These are phyloP conservation scores for Aspergillus kassunensis DNA, from an alignment of 495 filamentous ascomycete species.

Conservation along the genomic window DNA sequence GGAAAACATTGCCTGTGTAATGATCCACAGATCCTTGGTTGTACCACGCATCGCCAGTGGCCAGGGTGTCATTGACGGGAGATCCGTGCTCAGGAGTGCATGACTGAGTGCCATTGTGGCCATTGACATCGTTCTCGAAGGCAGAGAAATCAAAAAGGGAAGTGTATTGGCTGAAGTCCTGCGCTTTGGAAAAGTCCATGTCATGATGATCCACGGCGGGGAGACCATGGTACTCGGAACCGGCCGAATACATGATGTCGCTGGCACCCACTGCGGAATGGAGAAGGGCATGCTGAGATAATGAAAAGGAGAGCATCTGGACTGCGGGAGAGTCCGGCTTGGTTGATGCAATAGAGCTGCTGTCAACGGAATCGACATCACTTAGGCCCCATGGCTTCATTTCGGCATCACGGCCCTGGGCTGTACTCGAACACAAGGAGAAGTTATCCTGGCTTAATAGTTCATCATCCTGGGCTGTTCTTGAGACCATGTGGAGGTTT, in stretches of 20 bases:
- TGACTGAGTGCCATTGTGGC: slow-evolving; percentile 28
- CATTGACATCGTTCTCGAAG: slow-evolving; percentile 43
- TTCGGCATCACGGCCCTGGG: slow-evolving; percentile 36
- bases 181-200: slow-evolving; percentile 34
- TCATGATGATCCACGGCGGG: slow-evolving; percentile 41
- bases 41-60: slow-evolving; percentile 35
- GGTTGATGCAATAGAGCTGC: slow-evolving; percentile 30
- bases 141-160: slow-evolving; percentile 42
- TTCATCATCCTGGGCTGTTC: slow-evolving; percentile 47
- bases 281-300: slow-evolving; percentile 41
- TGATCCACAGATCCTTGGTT: slow-evolving; percentile 42
- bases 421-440: slow-evolving; percentile 40
- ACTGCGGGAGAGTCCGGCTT: slow-evolving; percentile 43
- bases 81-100: slow-evolving; percentile 42
- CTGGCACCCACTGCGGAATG: slow-evolving; percentile 40
- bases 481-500: slow-evolving; percentile 40
- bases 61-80: slow-evolving; percentile 37
- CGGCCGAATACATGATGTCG: slow-evolving; percentile 44
- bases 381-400: slow-evolving; percentile 41
- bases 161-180: slow-evolving; percentile 32
- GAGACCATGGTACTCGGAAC: slow-evolving; percentile 41
- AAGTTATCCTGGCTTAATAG: slow-evolving; percentile 44
- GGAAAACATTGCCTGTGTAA: slow-evolving; percentile 35
- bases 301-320: slow-evolving; percentile 45
- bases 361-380: slow-evolving; percentile 38